Evolutionary conservation across 1,284 basidiomycete genomes (phyloP), one percentile per base, ranked within the genome.

Genomic region (Calocybe gambosa): DNA sequence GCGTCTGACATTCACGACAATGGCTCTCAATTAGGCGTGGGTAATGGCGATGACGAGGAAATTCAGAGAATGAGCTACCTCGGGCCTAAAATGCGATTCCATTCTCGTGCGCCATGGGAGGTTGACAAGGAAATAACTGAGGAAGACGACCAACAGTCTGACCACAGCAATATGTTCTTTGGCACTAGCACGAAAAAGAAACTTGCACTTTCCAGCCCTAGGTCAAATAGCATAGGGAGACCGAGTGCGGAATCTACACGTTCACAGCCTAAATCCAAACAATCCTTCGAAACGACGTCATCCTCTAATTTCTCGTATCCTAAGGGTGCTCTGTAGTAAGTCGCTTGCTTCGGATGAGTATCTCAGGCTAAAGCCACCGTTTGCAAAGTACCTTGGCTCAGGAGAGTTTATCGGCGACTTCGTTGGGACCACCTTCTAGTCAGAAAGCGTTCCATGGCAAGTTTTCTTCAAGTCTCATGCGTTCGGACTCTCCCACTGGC

Each of bases 61-160:
- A 54, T 62, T 46, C 52, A 70, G 50, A 71, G 80, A 46, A 76
- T 86, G 63, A 87, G 82, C 57, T 66, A 82, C 44, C 77, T 84
- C 35, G 87, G 87, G 13, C 86, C 86, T 21, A 86, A 80, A 61
- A 85, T 89, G 75, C 78, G 81, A 39, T 79, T 88, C 58, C 85
- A 88, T 62, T 83, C 84, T 49, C 80, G 74, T 21, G 83, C 86
- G 19, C 86, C 87, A 36, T 89, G 86, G 86, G 86, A 89, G 64
- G 66, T 75, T 40, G 82, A 78, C 42, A 74, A 70, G 18, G 69
- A 64, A n/a, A 39, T 64, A 13, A 50, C 72, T 5, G 60, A 67
- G 20, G 74, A 75, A 54, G 74, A 71, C 25, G 74, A 75, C 35
- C 74, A 77, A 10, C 36, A 20, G 37, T 57, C 64, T 0, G 69